Percentiles rank a stretch among this genome's conserved stretches.
These are phyloP conservation scores for Fusarium sororula DNA, from an alignment of 2,329 filamentous ascomycete genomes.

Conservation along the genomic window DNA sequence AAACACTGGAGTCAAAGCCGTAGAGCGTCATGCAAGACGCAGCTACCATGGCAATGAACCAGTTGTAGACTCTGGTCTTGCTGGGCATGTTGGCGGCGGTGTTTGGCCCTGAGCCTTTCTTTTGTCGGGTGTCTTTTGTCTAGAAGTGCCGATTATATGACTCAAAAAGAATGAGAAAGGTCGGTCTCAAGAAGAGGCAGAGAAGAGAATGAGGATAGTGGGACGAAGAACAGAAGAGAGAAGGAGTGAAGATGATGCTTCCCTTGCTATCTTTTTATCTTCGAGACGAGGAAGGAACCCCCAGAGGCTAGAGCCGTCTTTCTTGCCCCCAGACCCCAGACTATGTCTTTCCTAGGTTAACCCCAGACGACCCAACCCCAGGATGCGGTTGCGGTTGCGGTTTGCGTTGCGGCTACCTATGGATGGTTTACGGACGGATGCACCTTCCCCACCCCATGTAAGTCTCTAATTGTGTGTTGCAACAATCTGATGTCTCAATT, in stretches of 20 bases:
- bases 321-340: conserved; percentile 29
- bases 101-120: conserved; percentile 1
- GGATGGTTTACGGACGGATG: background rate
- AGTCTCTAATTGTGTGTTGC: background rate
- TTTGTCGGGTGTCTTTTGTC: background rate
- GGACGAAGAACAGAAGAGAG: conserved; percentile 3
- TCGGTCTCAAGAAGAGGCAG: background rate
- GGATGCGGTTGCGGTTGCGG: background rate
- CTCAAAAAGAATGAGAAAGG: background rate
- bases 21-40: conserved; percentile 80
- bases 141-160: background rate
- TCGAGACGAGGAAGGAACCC: conserved; percentile 14
- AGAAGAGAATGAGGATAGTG: conserved; percentile 1
- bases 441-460: conserved; percentile 10
- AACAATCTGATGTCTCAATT: background rate
- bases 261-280: conserved; percentile 33
- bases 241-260: conserved; percentile 10
- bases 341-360: conserved; percentile 2
- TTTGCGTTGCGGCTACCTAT: background rate
- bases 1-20: conserved; percentile 78
- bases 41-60: conserved; percentile 73
- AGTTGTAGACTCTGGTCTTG: conserved; percentile 46
- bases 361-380: conserved; percentile 27
- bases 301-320: conserved; percentile 10
- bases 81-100: conserved; percentile 47